Base-by-base conservation (phyloP, 2,329 filamentous ascomycete species). In the Elsinoe ampelina region DNA sequence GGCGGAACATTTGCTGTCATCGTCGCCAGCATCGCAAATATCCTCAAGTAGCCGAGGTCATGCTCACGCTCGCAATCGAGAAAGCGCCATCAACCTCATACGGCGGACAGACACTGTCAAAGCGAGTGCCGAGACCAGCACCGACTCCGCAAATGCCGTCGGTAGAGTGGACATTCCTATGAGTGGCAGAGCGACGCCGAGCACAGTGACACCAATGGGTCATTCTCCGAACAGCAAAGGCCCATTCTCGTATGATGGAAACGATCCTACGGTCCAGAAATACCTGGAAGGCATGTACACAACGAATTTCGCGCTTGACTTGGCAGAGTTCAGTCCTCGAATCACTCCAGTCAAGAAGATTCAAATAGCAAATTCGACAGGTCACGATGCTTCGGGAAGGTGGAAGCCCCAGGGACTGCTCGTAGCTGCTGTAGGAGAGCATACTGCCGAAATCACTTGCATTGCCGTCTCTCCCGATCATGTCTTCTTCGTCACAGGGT, bases 401-500 rank as follows among this genome's bases (percentile, higher is more conserved):
- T 98, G 93, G 93, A 85, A 83, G 61, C 93, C 93, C 0, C 82
- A 84, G 56, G 91, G 93, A 1, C 85, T 83, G 54, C 77, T 97
- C 7, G 86, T 97, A 17, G 89, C 91, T 1, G 89, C 89, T 1
- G 90, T 97, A 66, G 83, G 87, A 1, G 93, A 98, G 68, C 93
- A 98, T 67, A 84, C 79, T 26, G 89, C 83, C 0, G 81, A 88
- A 6, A 82, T 97, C 61, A 95, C 87, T 65, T 83, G 91, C 8
- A 82, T 97, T 10, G 77, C 87, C 1, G 82, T 89, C 6, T 85
- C 93, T 1, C 89, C 92, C 0, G 93, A 98, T 66, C 92, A 98
- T 68, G 75, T 85, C 3, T 98, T 98, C 73, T 98, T 98, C 70
- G 80, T 96, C 57, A 97, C 93, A 0, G 92, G 85, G 5, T 92